These are phyloP conservation scores for Benincasa hispida DNA, from an alignment of 306 rosid species.

Conservation along the genomic window DNA sequence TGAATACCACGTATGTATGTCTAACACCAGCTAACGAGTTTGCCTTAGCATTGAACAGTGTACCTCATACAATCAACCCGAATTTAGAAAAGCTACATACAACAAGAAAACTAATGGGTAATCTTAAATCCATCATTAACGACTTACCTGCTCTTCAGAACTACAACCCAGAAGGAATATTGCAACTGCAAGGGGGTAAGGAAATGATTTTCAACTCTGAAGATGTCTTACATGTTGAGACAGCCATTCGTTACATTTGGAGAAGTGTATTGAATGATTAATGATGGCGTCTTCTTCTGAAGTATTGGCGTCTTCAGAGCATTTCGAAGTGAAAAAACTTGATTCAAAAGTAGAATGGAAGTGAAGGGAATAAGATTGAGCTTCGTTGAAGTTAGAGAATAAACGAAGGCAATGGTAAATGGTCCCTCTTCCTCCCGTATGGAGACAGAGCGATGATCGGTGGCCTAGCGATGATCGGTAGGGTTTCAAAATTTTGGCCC, in stretches of 20 bases:
- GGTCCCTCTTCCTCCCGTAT: too few relatives aligned
- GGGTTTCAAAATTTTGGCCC: too few relatives aligned
- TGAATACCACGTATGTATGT: not conserved
- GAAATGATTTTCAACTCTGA: not conserved
- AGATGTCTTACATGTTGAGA: not conserved
- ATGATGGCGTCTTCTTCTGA: not conserved
- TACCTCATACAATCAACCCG: not conserved
- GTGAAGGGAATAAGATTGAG: not conserved
- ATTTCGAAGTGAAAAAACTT: not conserved
- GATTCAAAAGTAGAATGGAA: not conserved
- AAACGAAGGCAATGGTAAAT: not conserved
- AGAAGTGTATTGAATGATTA: not conserved
- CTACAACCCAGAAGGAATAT: not conserved
- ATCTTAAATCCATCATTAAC: not conserved
- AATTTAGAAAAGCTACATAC: not conserved
- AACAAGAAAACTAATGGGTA: not conserved
- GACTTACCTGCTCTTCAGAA: not conserved
- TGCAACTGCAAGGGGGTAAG: not conserved
- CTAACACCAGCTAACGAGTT: not conserved
- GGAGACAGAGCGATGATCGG: too few relatives aligned
- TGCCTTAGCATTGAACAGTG: not conserved
- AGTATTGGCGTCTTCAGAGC: not conserved
- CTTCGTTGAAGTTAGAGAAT: not conserved
- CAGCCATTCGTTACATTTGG: not conserved
- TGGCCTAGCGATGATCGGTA: too few relatives aligned